These are phyloP conservation scores for Linnemannia elongata DNA, from an alignment of 192 early-diverging fungal species.

Conservation along the genomic window DNA sequence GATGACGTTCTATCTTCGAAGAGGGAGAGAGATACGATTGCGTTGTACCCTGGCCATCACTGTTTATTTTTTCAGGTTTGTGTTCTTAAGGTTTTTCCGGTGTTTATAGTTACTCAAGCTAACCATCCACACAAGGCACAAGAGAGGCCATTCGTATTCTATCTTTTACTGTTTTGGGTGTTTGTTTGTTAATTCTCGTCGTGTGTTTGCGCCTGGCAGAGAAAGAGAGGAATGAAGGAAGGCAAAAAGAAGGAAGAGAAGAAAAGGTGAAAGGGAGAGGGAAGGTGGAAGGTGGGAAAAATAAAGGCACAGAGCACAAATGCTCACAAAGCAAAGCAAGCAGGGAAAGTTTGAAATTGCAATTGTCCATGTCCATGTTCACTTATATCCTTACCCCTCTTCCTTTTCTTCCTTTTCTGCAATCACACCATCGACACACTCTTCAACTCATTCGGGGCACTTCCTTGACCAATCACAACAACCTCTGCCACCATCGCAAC, in stretches of 20 bases:
- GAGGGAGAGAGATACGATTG: background rate
- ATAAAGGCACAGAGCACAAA: background rate
- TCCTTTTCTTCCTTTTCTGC: background rate
- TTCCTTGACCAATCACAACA: constrained; percentile 4
- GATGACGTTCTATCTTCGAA: background rate
- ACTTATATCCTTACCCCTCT: background rate
- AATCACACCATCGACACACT: background rate
- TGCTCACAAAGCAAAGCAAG: background rate
- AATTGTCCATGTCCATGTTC: background rate
- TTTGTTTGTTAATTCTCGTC: background rate
- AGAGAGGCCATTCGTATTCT: background rate
- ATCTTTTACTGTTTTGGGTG: background rate
- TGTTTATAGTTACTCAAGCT: background rate
- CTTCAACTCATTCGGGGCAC: background rate
- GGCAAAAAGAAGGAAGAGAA: background rate
- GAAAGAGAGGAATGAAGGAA: background rate
- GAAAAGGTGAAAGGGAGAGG: too few species aligned
- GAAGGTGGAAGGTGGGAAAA: background rate
- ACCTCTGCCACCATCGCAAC: background rate
- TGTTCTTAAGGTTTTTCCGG: background rate
- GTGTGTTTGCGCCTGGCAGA: background rate
- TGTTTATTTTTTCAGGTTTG: background rate
- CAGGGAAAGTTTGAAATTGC: background rate
- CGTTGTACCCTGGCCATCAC: background rate
- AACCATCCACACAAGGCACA: background rate